Evolutionary conservation across 2,329 filamentous ascomycete genomes (phyloP), one percentile per base, ranked within the genome.

Genomic region (Fusarium sp.): DNA sequence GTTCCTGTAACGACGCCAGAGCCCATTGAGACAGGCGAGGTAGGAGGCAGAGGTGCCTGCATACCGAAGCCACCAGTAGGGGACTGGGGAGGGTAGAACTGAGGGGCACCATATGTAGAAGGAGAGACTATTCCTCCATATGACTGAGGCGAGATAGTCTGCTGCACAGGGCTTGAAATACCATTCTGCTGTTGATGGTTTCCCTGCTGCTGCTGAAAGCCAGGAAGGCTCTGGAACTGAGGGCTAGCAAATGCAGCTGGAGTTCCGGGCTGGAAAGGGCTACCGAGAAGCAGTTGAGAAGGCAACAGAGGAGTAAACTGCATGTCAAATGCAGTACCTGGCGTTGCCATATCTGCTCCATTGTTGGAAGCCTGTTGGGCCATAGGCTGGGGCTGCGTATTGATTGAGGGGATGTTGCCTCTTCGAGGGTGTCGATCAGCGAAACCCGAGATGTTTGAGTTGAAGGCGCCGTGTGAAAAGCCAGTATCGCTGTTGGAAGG

Each of bases 221-320:
- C 89, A 64, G 90, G 88, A 79, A 96, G 91, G 79, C 88, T 94
- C 80, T 96, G 91, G 81, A 98, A 99, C 80, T 98, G 95, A 42
- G 95, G 92, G 72, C 92, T 97, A 67, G 91, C 90, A 82, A 98
- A 98, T 40, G 93, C 91, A 34, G 92, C 93, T 6, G 95, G 95
- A 8, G 93, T 97, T 44, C 95, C 96, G 16, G 96, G 94, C 83
- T 98, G 96, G 83, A 98, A 98, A 20, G 96, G 96, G 81, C 94
- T 98, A 50, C 96, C 96, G 53, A 98, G 91, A 27, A 99, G 89
- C 75, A 99, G 86, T 82, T 98, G 94, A 34, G 95, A 98, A 38
- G 96, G 96, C 40, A 99, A 89, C 72, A 99, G 88, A 71, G 96
- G 95, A 14, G 96, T 98, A 82, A 98, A 98, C 83, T 98, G 96